phyloP scores from a whole-genome alignment of 768 basidiomycete genomes.

The Omphalotus guepiniiformis region DNA sequence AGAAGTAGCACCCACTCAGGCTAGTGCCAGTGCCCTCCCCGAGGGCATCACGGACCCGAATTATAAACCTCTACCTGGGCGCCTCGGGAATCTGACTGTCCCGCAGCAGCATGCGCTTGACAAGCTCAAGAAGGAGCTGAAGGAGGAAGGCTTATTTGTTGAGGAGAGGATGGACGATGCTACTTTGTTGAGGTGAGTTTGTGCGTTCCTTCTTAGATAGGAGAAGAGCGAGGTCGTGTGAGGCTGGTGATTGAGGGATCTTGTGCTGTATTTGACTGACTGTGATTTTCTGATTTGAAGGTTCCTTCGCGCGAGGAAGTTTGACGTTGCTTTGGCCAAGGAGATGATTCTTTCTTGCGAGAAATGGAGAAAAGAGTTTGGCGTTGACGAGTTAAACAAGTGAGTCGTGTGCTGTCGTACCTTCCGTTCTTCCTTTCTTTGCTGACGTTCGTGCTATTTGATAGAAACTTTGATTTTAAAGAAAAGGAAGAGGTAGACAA shows the following conservation, averaged over 20 bases:
- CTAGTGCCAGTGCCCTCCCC: conserved; percentile 53
- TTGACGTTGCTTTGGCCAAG: conserved; percentile 80
- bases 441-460: neutral
- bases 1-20: conserved; percentile 20
- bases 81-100: conserved; percentile 72
- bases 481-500: conserved; percentile 83
- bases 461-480: conserved; percentile 80
- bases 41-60: conserved; percentile 58
- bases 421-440: conserved; percentile 3
- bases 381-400: conserved; percentile 71
- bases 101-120: conserved; percentile 63
- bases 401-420: conserved; percentile 28
- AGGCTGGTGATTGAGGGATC: too few species aligned
- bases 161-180: conserved; percentile 68
- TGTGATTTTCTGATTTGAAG: conserved; percentile 37
- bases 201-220: conserved; percentile 9
- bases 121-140: conserved; percentile 60
- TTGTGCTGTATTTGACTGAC: too few species aligned
- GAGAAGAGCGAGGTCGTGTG: too few species aligned
- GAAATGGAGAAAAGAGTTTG: conserved; percentile 86
- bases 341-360: conserved; percentile 79
- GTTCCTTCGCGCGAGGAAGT: conserved; percentile 91
- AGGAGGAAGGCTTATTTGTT: conserved; percentile 56
- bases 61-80: conserved; percentile 66
- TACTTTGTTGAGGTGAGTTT: conserved; percentile 55